These are phyloP conservation scores for Medicago arabica DNA, from an alignment of 306 rosid genomes.

Conservation along the genomic window DNA sequence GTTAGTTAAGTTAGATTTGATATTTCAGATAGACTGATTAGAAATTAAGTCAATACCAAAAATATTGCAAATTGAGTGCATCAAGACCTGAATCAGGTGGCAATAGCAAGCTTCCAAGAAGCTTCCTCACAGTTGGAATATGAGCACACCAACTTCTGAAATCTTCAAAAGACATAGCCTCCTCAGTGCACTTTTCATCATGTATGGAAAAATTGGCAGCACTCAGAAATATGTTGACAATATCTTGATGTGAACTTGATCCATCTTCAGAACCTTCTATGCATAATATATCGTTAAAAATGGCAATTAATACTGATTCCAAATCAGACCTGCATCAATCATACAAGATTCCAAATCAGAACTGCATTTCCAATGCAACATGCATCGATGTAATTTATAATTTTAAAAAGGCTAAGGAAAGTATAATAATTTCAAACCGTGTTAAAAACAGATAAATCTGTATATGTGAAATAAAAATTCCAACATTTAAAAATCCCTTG, in stretches of 20 bases:
- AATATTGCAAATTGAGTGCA: conserved; percentile 28
- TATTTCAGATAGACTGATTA: conserved; percentile 11
- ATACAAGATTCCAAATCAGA: conserved; percentile 76
- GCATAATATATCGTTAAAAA: conserved; percentile 57
- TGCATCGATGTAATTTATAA: conserved; percentile 27
- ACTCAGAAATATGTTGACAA: conserved; percentile 63
- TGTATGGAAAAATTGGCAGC: conserved; percentile 67
- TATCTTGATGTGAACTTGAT: conserved; percentile 56
- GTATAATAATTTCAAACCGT: conserved; percentile 1
- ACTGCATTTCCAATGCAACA: conserved; percentile 59
- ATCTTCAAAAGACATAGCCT: conserved; percentile 74
- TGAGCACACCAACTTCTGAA: conserved; percentile 80
- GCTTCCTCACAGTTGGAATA: conserved; percentile 76
- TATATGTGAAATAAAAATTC: not conserved
- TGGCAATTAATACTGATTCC: conserved; percentile 65
- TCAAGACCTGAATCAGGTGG: conserved; percentile 70
- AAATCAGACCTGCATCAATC: conserved; percentile 76
- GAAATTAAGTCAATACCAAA: conserved; percentile 17
- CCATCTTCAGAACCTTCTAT: conserved; percentile 51
- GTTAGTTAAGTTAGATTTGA: conserved; percentile 13
- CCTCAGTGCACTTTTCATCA: conserved; percentile 49
- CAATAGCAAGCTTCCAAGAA: conserved; percentile 82
- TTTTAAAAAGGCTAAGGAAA: conserved; percentile 12
- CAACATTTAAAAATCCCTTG: conserved; percentile 1
- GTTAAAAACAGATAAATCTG: conserved; percentile 24